Conservation (phyloP, 2,329 filamentous ascomycete genomes). For the Acarospora socialis region DNA sequence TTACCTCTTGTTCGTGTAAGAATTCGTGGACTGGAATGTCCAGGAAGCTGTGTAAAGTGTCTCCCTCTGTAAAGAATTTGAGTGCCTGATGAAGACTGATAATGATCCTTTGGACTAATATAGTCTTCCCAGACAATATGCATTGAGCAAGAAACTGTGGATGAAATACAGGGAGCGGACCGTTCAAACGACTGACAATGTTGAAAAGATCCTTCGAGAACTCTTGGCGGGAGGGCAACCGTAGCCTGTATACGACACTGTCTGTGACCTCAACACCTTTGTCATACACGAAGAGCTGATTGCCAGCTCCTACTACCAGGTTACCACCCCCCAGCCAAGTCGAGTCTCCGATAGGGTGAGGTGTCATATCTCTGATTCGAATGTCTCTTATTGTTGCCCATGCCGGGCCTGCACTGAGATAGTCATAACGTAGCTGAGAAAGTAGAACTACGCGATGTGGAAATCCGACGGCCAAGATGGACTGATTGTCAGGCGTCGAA, state of each 20-base stretch:
- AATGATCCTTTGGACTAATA: conserved; percentile 57
- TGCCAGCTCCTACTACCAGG: conserved; percentile 76
- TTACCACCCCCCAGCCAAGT: conserved; percentile 80
- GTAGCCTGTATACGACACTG: conserved; percentile 42
- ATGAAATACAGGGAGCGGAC: conserved; percentile 78
- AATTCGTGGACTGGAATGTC: conserved; percentile 40
- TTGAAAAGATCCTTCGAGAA: conserved; percentile 60
- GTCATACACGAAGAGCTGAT: conserved; percentile 77
- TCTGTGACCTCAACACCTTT: conserved; percentile 54
- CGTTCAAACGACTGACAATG: conserved; percentile 70
- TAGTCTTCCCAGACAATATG: conserved; percentile 63
- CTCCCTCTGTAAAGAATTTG: conserved; percentile 72
- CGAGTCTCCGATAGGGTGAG: conserved; percentile 83
- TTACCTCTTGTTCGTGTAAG: conserved; percentile 31
- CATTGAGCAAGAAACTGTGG: conserved; percentile 82
- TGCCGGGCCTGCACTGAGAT: conserved; percentile 73
- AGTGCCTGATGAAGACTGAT: conserved; percentile 58
- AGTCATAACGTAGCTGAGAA: conserved; percentile 81
- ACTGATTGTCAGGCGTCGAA: conserved; percentile 76
- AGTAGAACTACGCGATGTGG: conserved; percentile 71
- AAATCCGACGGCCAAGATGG: conserved; percentile 83
- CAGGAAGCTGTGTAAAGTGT: conserved; percentile 64
- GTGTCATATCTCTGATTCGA: conserved; percentile 63
- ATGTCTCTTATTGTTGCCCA: conserved; percentile 81
- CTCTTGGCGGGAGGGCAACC: conserved; percentile 32